Evolutionary conservation across 495 filamentous ascomycete species (phyloP).

Genomic region (Tuber indicum): DNA sequence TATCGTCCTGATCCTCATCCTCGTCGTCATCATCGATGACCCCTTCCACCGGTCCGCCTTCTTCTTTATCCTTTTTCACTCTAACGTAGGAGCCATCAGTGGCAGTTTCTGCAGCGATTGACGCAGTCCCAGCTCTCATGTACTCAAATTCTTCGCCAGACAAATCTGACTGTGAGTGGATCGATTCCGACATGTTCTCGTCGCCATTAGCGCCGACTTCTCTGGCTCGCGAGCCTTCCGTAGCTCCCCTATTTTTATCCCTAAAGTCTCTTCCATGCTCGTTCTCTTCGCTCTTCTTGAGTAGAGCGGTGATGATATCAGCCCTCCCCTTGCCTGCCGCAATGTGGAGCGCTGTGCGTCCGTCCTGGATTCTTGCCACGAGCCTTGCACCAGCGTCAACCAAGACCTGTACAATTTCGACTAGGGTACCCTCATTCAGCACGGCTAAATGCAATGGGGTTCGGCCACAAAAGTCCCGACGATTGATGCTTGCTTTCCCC

Average conservation of each 20-base stretch:
- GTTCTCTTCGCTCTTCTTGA: constrained; percentile 63
- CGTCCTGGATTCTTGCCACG: constrained; percentile 65
- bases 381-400: constrained; percentile 68
- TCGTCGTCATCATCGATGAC: constrained; percentile 43
- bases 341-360: constrained; percentile 69
- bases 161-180: constrained; percentile 1
- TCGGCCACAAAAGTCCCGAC: constrained; percentile 69
- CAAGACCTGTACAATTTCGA: constrained; percentile 63
- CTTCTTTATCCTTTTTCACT: constrained; percentile 45
- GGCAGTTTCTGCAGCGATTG: constrained; percentile 37
- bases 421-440: constrained; percentile 56
- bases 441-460: constrained; percentile 71
- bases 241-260: constrained; percentile 48
- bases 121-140: constrained; percentile 33
- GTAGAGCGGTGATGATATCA: constrained; percentile 62
- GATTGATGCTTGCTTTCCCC: constrained; percentile 51
- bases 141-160: constrained; percentile 3
- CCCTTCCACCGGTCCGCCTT: constrained; percentile 45
- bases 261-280: constrained; percentile 59
- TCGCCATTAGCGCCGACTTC: constrained; percentile 9
- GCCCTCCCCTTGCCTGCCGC: constrained; percentile 61
- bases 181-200: neutral
- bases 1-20: constrained; percentile 60
- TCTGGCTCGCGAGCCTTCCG: constrained; percentile 18
- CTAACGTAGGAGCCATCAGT: constrained; percentile 41